A percentile compares a stretch with the other conserved stretches of the same genome.
Conservation (phyloP, 2,329 filamentous ascomycete species). For the Diaporthe sp. region DNA sequence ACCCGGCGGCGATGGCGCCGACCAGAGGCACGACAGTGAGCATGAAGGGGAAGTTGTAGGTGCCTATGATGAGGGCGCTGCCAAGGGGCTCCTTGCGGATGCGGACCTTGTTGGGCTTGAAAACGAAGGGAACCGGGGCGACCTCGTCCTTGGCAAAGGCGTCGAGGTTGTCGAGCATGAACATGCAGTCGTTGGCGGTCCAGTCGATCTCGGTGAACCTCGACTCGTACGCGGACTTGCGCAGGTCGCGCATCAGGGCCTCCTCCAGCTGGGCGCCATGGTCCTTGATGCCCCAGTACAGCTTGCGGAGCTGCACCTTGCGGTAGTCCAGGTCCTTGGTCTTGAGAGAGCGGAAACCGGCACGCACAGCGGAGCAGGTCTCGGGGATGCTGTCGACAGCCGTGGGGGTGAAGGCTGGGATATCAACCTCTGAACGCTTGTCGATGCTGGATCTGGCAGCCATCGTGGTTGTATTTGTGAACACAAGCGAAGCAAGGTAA, state of each 20-base stretch:
- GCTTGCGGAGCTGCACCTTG: slow-evolving; percentile 86
- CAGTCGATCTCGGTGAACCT: slow-evolving; percentile 80
- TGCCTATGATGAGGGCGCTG: slow-evolving; percentile 84
- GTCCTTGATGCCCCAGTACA: slow-evolving; percentile 93
- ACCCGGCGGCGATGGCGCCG: slow-evolving; percentile 92
- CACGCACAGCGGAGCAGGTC: slow-evolving; percentile 69
- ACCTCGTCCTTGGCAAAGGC: slow-evolving; percentile 87
- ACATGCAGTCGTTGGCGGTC: slow-evolving; percentile 83
- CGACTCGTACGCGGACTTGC: slow-evolving; percentile 81
- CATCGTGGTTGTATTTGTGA: neutral
- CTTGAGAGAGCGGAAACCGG: slow-evolving; percentile 80
- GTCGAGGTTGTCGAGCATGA: slow-evolving; percentile 80
- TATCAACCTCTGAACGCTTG: slow-evolving; percentile 52
- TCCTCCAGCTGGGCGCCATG: slow-evolving; percentile 77
- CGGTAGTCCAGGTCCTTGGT: slow-evolving; percentile 87
- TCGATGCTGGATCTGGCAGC: slow-evolving; percentile 39
- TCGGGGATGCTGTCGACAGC: slow-evolving; percentile 73
- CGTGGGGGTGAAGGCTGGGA: slow-evolving; percentile 68
- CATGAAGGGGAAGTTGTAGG: slow-evolving; percentile 94
- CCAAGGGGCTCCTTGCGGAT: slow-evolving; percentile 91
- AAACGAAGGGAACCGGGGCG: slow-evolving; percentile 74
- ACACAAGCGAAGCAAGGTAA: neutral
- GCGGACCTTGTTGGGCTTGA: slow-evolving; percentile 76
- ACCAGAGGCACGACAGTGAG: slow-evolving; percentile 82
- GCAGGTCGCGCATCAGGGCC: slow-evolving; percentile 81